phyloP scores from a whole-genome alignment of 352 stramenopile genomes.

The Globisporangium recalcitrans region DNA sequence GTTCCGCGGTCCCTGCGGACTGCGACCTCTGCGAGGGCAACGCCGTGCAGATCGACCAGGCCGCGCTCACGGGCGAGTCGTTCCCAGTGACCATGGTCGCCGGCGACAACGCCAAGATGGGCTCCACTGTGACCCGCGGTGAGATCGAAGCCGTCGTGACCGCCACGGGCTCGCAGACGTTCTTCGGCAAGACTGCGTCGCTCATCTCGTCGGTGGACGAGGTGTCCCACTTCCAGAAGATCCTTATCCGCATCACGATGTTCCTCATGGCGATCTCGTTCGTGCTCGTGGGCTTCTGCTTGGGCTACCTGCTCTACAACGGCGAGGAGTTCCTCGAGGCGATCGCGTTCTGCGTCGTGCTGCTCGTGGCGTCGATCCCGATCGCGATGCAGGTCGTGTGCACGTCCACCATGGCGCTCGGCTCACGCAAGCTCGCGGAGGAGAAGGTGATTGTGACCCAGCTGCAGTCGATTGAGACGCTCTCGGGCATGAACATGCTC shows the following conservation, averaged over 20 bases:
- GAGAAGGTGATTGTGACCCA: conserved; percentile 92
- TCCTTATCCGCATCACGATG: conserved; percentile 90
- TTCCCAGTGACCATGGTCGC: conserved; percentile 87
- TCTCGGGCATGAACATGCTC: conserved; percentile 92
- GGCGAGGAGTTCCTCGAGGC: conserved; percentile 71
- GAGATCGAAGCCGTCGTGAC: conserved; percentile 91
- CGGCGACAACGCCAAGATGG: conserved; percentile 85
- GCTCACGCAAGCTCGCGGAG: conserved; percentile 84
- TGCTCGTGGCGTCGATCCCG: conserved; percentile 91
- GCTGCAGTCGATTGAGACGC: conserved; percentile 89
- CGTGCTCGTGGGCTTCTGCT: conserved; percentile 82
- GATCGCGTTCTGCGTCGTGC: conserved; percentile 85
- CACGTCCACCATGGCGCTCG: conserved; percentile 91
- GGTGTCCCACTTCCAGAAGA: conserved; percentile 87
- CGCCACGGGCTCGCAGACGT: conserved; percentile 87
- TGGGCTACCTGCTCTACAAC: conserved; percentile 83
- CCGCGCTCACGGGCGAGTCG: conserved; percentile 92
- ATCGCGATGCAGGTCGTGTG: conserved; percentile 92
- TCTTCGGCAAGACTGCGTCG: conserved; percentile 87
- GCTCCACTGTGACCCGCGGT: conserved; percentile 80
- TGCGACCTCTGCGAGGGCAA: conserved; percentile 81
- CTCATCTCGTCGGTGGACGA: conserved; percentile 75
- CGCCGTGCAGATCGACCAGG: conserved; percentile 87
- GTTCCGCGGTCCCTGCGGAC: conserved; percentile 91
- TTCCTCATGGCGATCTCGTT: conserved; percentile 86